Evolutionary conservation across 192 early-diverging fungal genomes (phyloP), one percentile per base, ranked within the genome.

Genomic region (Entomortierella beljakovae): DNA sequence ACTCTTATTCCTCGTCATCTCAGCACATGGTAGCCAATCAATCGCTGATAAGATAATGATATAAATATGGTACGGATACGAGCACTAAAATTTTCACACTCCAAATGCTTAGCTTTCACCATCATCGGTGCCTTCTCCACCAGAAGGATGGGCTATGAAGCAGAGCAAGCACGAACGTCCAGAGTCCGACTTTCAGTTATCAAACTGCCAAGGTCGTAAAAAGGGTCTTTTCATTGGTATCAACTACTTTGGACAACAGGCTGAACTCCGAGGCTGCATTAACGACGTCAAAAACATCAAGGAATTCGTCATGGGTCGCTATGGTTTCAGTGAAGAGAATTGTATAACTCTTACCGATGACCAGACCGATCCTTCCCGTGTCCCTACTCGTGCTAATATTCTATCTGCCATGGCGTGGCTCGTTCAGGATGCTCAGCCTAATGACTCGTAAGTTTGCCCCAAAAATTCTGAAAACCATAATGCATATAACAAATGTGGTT

Each of bases 161-260:
- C 40, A 72, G 33, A 56, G 57, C 37, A 60, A 69, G 18, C 55
- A 80, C 26, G 16, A 49, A 33, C 37, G 68, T 9, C 71, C 82
- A 18, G 71, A 76, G 0, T n/a, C 34, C 13, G 59, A 81, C 25
- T 87, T 84, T 38, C 64, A 86, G 46, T 61, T 89, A 13, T 87
- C 86, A 13, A 87, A 83, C 55, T 89, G 88, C 70, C 81, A 84
- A 42, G 93, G 93, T 29, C 86, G 90, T 53, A 92, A 93, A 83
- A 85, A 88, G n/a, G 96, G 95, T 1, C 81, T 98, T n/a, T 86
- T 98, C 34, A 90, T 98, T 67, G 97, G 97, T 25, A 96, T 97
- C 83, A 98, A 98, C 77, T 98, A 98, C 81, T 82, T 86, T 57
- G 87, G 86, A 20, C 83, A 88, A 51, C 67, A 81, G 57, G 80